A percentile compares a stretch with the other conserved stretches of the same genome.
phyloP scores from a whole-genome alignment of 2,329 filamentous ascomycete genomes.

The Eutypella sp. region DNA sequence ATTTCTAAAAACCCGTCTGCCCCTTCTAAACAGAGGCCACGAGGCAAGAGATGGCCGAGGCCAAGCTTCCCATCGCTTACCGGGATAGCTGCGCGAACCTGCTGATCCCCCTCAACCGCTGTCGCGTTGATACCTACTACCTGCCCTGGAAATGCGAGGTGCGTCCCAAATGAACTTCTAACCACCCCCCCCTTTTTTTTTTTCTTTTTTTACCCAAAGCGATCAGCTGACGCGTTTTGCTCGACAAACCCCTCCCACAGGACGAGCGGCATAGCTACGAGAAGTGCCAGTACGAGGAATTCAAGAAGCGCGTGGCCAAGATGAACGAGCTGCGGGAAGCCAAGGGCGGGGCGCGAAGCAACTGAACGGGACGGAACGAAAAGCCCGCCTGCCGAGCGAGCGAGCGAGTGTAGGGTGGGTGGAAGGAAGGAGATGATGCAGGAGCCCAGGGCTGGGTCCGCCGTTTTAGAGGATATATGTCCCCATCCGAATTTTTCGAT shows the following conservation, averaged over 20 bases:
- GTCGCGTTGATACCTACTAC: slow-evolving; percentile 87
- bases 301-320: slow-evolving; percentile 97
- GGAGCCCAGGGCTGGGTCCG: too few relatives aligned
- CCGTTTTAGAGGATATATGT: too few relatives aligned
- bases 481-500: too few relatives aligned
- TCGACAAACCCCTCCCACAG: slow-evolving; percentile 45
- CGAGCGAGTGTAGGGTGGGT: neutral
- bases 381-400: neutral
- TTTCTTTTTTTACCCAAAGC: too few relatives aligned
- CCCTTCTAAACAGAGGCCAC: slow-evolving; percentile 66
- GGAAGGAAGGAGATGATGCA: too few relatives aligned
- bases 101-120: slow-evolving; percentile 91
- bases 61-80: slow-evolving; percentile 82
- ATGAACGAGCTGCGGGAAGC: slow-evolving; percentile 93
- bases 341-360: slow-evolving; percentile 80
- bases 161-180: too few relatives aligned
- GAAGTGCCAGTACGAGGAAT: slow-evolving; percentile 98
- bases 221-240: too few relatives aligned
- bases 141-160: slow-evolving; percentile 98
- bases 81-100: slow-evolving; percentile 94
- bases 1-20: too few relatives aligned
- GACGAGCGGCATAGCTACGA: slow-evolving; percentile 97
- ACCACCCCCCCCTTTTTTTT: too few relatives aligned
- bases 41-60: slow-evolving; percentile 89
- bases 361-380: slow-evolving; percentile 52